phyloP scores from a whole-genome alignment of 371 early-diverging fungal species.

The Ecytonucleospora hepatopenaei region DNA sequence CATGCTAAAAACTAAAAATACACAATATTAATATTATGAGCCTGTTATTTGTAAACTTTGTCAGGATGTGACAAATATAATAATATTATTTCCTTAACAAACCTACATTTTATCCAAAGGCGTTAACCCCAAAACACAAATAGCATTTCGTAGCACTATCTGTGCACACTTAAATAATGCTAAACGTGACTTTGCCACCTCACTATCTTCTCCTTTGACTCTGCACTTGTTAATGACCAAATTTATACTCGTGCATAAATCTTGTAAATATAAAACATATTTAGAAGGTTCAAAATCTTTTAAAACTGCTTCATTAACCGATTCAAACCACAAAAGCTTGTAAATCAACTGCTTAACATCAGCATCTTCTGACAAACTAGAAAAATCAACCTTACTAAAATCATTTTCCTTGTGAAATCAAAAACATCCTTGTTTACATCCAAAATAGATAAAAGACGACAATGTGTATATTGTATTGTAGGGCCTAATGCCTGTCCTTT shows the following conservation, averaged over 20 bases:
- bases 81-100: background rate
- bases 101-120: slow-evolving; percentile 73
- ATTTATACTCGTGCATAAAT: slow-evolving; percentile 70
- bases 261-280: slow-evolving; percentile 76
- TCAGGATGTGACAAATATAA: too few relatives aligned
- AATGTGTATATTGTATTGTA: slow-evolving; percentile 69
- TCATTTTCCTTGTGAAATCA: slow-evolving; percentile 51
- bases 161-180: slow-evolving; percentile 65
- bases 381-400: too few relatives aligned
- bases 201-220: slow-evolving; percentile 64
- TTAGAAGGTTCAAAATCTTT: slow-evolving; percentile 73
- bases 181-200: slow-evolving; percentile 69
- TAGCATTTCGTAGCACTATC: slow-evolving; percentile 65
- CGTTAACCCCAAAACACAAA: slow-evolving; percentile 63
- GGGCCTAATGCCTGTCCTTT: slow-evolving; percentile 97
- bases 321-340: slow-evolving; percentile 75
- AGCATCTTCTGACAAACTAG: slow-evolving; percentile 63
- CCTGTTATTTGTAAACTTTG: too few relatives aligned
- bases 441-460: slow-evolving; percentile 62
- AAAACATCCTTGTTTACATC: slow-evolving; percentile 58
- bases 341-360: slow-evolving; percentile 65
- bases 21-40: too few relatives aligned
- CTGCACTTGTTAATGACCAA: slow-evolving; percentile 67
- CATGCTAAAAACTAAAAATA: too few relatives aligned
- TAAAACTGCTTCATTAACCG: slow-evolving; percentile 60